These are phyloP conservation scores for Aspergillus taichungensis DNA, from an alignment of 495 filamentous ascomycete species.

Conservation along the genomic window DNA sequence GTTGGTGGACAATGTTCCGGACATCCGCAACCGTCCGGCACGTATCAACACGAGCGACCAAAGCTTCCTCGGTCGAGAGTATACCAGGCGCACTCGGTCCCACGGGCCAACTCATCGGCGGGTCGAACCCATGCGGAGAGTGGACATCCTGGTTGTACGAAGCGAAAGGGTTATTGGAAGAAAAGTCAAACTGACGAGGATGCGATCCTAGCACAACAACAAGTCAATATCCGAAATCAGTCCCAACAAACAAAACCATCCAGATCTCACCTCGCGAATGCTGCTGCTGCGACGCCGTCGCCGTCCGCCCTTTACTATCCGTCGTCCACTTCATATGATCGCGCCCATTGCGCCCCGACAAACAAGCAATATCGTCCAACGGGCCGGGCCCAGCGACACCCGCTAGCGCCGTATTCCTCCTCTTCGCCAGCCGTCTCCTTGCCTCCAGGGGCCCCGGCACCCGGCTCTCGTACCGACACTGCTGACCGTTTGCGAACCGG, in stretches of 20 bases:
- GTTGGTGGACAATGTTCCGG: slow-evolving; percentile 16
- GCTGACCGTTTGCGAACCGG: slow-evolving; percentile 34
- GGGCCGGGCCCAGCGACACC: slow-evolving; percentile 19
- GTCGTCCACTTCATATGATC: slow-evolving; percentile 36
- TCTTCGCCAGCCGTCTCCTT: slow-evolving; percentile 41
- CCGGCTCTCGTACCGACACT: slow-evolving; percentile 42
- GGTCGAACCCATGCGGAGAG: slow-evolving; percentile 2
- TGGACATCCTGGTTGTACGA: slow-evolving; percentile 18
- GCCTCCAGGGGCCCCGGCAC: slow-evolving; percentile 54
- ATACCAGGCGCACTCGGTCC: background rate
- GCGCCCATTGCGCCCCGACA: slow-evolving; percentile 39
- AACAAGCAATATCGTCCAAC: slow-evolving; percentile 28
- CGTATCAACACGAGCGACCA: slow-evolving; percentile 14
- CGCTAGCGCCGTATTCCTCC: slow-evolving; percentile 41
- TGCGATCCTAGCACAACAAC: slow-evolving; percentile 3
- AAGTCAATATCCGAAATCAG: background rate
- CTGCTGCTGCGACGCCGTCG: slow-evolving; percentile 7
- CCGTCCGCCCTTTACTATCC: slow-evolving; percentile 21
- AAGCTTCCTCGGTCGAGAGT: slow-evolving; percentile 3
- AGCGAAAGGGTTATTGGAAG: slow-evolving; percentile 6
- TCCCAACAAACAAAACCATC: background rate
- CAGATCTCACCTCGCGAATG: slow-evolving; percentile 15
- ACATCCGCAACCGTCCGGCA: slow-evolving; percentile 20
- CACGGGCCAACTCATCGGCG: background rate
- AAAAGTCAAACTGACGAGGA: background rate